Conservation (phyloP, 257 asterid species). For the Solanum medicagineum region DNA sequence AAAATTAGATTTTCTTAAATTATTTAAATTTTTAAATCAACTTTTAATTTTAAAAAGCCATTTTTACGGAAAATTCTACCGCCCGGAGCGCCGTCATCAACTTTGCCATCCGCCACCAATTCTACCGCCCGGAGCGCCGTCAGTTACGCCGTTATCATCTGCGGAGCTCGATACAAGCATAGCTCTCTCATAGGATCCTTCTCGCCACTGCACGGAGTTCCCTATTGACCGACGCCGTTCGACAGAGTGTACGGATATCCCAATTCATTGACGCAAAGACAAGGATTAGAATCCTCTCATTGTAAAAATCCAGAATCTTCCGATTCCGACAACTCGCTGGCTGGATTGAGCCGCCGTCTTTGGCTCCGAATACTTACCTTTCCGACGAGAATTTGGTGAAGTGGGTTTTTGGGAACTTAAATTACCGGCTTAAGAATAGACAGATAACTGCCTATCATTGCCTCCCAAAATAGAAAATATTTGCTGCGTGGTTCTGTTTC, state of each 20-base stretch:
- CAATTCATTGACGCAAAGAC: slow-evolving; percentile 46
- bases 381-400: not conserved
- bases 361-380: slow-evolving; percentile 13
- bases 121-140: slow-evolving; percentile 22
- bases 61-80: too few relatives aligned
- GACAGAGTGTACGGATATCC: slow-evolving; percentile 57
- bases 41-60: too few relatives aligned
- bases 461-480: not conserved
- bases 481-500: not conserved
- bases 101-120: slow-evolving; percentile 67
- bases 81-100: slow-evolving; percentile 6
- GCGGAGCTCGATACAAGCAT: slow-evolving; percentile 53
- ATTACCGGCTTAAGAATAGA: not conserved
- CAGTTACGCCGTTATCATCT: slow-evolving; percentile 25
- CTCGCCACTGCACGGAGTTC: slow-evolving; percentile 60
- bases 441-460: not conserved
- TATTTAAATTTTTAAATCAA: too few relatives aligned
- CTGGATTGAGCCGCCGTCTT: slow-evolving; percentile 1
- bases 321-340: slow-evolving; percentile 13
- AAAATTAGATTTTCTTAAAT: too few relatives aligned
- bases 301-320: slow-evolving; percentile 28
- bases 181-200: slow-evolving; percentile 62
- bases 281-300: slow-evolving; percentile 43
- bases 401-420: not conserved
- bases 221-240: slow-evolving; percentile 32